These are phyloP conservation scores for Pseudogymnoascus pannorum DNA, from an alignment of 2,329 filamentous ascomycete genomes.

Conservation along the genomic window DNA sequence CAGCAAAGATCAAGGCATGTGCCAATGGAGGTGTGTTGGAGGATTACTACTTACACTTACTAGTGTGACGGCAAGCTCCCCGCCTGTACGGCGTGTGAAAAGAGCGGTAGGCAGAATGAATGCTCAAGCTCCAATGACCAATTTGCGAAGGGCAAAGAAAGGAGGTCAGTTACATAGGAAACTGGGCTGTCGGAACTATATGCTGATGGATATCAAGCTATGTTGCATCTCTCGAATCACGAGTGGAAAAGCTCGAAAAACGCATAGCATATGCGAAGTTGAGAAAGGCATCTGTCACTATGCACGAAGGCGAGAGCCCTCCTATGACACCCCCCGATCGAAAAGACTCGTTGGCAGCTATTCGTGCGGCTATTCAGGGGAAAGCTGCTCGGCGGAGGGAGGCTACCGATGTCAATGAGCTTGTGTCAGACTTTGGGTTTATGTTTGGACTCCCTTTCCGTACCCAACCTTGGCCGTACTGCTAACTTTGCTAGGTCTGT, in stretches of 20 bases:
- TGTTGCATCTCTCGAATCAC: constrained; percentile 87
- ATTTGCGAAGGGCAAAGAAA: constrained; percentile 89
- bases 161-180: constrained; percentile 52
- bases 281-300: constrained; percentile 62
- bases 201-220: constrained; percentile 48
- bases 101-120: constrained; percentile 75
- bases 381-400: constrained; percentile 62
- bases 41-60: constrained; percentile 16
- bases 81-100: constrained; percentile 90
- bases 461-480: not conserved
- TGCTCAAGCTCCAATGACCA: constrained; percentile 95
- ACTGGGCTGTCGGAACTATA: not conserved
- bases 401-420: constrained; percentile 78
- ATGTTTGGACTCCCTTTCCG: constrained; percentile 49
- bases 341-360: constrained; percentile 55
- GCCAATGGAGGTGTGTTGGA: constrained; percentile 9
- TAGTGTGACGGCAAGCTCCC: constrained; percentile 93
- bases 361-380: constrained; percentile 55
- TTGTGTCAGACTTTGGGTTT: constrained; percentile 91
- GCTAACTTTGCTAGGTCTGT: constrained; percentile 56
- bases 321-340: constrained; percentile 44
- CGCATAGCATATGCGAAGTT: constrained; percentile 63
- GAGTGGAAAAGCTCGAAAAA: constrained; percentile 80
- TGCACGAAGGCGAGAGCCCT: constrained; percentile 51
- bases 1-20: constrained; percentile 80